A percentile compares a stretch with the other conserved stretches of the same genome.
Conservation (phyloP, 495 filamentous ascomycete species). For the Neohortaea acidophila region DNA sequence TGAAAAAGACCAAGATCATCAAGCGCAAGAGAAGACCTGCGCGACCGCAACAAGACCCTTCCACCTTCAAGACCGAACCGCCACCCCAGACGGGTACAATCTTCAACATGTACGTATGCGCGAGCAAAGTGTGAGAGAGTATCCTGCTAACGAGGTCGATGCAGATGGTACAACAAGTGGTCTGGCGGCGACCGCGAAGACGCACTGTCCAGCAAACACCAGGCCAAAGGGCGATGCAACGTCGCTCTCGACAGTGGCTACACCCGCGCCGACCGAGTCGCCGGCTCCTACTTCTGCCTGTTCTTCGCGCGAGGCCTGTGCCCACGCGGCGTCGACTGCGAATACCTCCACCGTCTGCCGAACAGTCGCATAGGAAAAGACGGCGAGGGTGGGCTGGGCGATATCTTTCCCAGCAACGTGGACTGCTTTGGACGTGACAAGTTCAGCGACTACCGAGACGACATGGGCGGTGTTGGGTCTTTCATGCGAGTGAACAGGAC, state of each 20-base stretch:
- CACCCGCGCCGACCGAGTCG: constrained; percentile 66
- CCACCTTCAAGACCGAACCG: constrained; percentile 61
- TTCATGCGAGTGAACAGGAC: constrained; percentile 88
- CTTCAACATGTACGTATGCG: constrained; percentile 55
- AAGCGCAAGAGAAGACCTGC: constrained; percentile 57
- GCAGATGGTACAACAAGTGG: constrained; percentile 85
- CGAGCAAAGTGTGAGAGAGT: background rate
- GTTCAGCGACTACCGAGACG: constrained; percentile 72
- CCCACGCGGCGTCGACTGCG: constrained; percentile 77
- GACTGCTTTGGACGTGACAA: constrained; percentile 92
- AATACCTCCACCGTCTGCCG: constrained; percentile 83
- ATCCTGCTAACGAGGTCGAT: constrained; percentile 7
- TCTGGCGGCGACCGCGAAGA: constrained; percentile 87
- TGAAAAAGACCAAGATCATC: constrained; percentile 50
- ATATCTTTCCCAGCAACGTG: constrained; percentile 75
- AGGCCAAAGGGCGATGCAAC: constrained; percentile 66
- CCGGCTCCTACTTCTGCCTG: constrained; percentile 79
- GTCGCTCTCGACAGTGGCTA: constrained; percentile 71
- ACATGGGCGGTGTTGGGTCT: constrained; percentile 89
- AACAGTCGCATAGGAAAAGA: constrained; percentile 14
- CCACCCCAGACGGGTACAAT: constrained; percentile 82
- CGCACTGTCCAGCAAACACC: constrained; percentile 61
- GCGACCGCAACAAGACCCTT: constrained; percentile 64
- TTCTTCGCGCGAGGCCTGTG: constrained; percentile 79
- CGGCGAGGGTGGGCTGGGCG: constrained; percentile 40